Conservation (phyloP, 2,329 filamentous ascomycete species). For the Ceratocystis ficicola region DNA sequence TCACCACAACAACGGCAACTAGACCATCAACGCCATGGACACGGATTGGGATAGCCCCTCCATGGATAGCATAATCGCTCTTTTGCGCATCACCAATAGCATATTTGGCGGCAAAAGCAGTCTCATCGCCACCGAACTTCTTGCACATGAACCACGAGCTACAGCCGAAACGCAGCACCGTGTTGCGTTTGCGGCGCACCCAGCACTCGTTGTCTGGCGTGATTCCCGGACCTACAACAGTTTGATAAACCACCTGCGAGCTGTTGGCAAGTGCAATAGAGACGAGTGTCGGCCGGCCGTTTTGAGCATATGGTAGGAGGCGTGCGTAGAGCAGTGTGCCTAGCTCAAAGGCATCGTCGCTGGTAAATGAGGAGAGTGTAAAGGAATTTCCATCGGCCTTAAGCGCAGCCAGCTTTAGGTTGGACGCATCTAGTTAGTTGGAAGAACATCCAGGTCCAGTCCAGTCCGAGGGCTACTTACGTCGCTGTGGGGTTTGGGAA, state of each 20-base stretch:
- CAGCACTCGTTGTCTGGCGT: constrained; percentile 60
- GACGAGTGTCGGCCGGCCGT: constrained; percentile 43
- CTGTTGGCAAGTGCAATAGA: constrained; percentile 50
- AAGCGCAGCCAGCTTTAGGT: constrained; percentile 21
- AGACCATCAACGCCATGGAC: constrained; percentile 64
- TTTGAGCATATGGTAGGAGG: constrained; percentile 39
- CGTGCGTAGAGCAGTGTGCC: constrained; percentile 52
- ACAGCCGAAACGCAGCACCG: constrained; percentile 57
- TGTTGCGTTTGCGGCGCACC: constrained; percentile 59
- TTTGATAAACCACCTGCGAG: constrained; percentile 56
- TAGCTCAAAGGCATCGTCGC: constrained; percentile 51
- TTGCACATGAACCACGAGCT: constrained; percentile 60
- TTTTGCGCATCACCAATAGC: constrained; percentile 45
- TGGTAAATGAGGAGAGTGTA: constrained; percentile 44
- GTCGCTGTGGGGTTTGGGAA: not conserved
- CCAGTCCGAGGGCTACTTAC: not conserved
- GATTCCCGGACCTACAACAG: constrained; percentile 52
- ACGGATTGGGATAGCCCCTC: constrained; percentile 60
- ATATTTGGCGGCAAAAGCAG: constrained; percentile 51
- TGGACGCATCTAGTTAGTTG: constrained; percentile 16
- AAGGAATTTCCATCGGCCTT: constrained; percentile 35
- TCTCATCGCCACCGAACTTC: constrained; percentile 54
- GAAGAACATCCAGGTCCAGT: no score
- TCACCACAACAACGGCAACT: constrained; percentile 63
- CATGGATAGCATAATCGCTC: constrained; percentile 61